Evolutionary conservation across 306 rosid species (phyloP), one percentile per base, ranked within the genome.

Genomic region (Fagus sylvatica): DNA sequence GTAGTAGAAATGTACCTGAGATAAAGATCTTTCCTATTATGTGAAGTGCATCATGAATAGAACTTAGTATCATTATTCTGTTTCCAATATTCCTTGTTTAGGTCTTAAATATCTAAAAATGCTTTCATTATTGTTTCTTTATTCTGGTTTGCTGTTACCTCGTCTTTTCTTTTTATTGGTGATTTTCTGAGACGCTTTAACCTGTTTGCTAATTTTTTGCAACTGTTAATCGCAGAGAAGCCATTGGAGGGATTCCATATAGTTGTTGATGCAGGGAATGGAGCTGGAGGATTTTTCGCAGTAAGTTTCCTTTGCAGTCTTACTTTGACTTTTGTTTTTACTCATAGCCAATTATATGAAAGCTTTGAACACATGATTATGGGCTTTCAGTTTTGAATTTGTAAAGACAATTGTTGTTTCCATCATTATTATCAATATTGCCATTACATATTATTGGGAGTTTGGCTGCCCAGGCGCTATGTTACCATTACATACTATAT

Each of bases 201-300:
- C 71, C 37, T 77, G 8, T 61, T 80, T 46, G 71, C 73, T 82
- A 66, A 77, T 34, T 79, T 72, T 32, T 17, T 73, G 78, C 40
- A 77, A 43, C 71, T 80, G 30, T 78, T 61, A 74, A 57, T 81
- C 22, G 53, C 86, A 91, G 98, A 92, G 84, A 95, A 85, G 83
- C 98, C 98, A 43, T 76, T 92, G 89, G 97, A 90, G 74, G 98
- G 98, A 73, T 92, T 95, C 84, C 98, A 95, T 81, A 78, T 95
- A 78, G 89, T 95, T 74, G 98, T 95, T 62, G 98, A 92, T 78
- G 98, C 98, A 55, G 98, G 98, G 79, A 95, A 95, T 76, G 98
- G 98, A 79, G 98, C 98, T 30, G 98, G 98, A 73, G 98, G 98
- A 5, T 95, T 95, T 86, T 92, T 92, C 39, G 93, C 93, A 0